Evolutionary conservation across 1,284 basidiomycete species (phyloP).

Genomic region (Prillingera fragicola): DNA sequence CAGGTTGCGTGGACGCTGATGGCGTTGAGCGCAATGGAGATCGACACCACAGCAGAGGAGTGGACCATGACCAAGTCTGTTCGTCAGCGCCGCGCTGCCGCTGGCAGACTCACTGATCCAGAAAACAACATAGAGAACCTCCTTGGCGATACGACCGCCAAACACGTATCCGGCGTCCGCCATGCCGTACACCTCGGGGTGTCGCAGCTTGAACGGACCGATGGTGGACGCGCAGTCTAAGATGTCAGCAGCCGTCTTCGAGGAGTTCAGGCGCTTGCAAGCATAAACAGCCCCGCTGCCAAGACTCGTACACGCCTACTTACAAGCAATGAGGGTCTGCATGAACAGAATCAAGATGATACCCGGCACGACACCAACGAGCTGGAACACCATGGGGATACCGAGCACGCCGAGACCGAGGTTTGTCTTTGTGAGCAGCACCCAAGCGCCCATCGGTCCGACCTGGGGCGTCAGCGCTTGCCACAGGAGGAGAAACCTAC

Average conservation of each 20-base stretch:
- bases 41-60: background rate
- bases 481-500: constrained; percentile 7
- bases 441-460: background rate
- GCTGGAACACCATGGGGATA: constrained; percentile 27
- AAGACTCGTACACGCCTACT: background rate
- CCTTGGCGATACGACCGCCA: background rate
- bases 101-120: constrained; percentile 1
- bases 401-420: constrained; percentile 33
- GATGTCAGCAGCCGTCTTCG: background rate
- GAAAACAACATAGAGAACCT: constrained; percentile 1
- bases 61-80: background rate
- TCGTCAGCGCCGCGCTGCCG: no score
- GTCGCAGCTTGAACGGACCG: constrained; percentile 18
- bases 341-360: constrained; percentile 25
- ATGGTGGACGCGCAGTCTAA: constrained; percentile 4
- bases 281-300: no score
- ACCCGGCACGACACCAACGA: constrained; percentile 29
- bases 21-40: background rate
- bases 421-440: constrained; percentile 21
- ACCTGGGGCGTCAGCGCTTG: no score
- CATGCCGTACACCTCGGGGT: constrained; percentile 18
- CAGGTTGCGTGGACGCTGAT: background rate
- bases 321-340: constrained; percentile 23
- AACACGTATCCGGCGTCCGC: constrained; percentile 20
- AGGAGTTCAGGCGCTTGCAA: no score